Evolutionary conservation across 768 basidiomycete genomes (phyloP), one percentile per base, ranked within the genome.

Genomic region (Jaapia argillacea): DNA sequence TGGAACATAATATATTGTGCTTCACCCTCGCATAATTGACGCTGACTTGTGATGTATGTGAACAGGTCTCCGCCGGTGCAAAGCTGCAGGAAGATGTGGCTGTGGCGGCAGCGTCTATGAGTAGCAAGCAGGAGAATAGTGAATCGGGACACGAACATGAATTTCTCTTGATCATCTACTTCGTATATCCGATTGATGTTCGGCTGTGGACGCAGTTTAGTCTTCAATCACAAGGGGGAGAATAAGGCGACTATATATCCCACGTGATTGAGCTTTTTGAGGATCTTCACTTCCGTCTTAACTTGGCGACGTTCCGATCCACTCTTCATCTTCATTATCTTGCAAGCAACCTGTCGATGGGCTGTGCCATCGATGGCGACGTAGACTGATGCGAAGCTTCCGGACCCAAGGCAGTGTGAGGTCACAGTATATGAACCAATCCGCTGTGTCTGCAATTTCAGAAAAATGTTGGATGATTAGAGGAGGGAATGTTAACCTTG

Each of bases 61-160:
- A 89, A 89, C n/a, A 90, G 71, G 54, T 90, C 87, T 20, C 86
- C 87, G 6, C 87, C 86, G 0, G 86, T 88, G 52, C 84, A 88
- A 5, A 90, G 68, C 58, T 90, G 81, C 25, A 90, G 76, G 60
- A 90, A 88, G 35, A 90, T 85, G 58, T 88, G 81, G 23, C 81
- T 85, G 42, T 3, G 49, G n/a, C n/a, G 24, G 36, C 37, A 24
- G 24, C 7, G 4, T 6, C 12, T 13, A 23, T 28, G 36, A 31
- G 20, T 41, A 43, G 18, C 27, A 31, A 37, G 10, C 47, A 20
- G 37, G 27, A 39, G 28, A 27, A 16, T 14, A 14, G 24, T 7
- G 27, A 38, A 42, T 31, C 43, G 21, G 10, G 10, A 10, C 38
- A 58, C 70, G 39, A 40, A 78, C 74, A 84, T 67, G 55, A 81